A percentile compares a stretch with the other conserved stretches of the same genome.
Evolutionary conservation across 2,329 filamentous ascomycete genomes (phyloP).

Genomic region (Trichophyton rubrum): DNA sequence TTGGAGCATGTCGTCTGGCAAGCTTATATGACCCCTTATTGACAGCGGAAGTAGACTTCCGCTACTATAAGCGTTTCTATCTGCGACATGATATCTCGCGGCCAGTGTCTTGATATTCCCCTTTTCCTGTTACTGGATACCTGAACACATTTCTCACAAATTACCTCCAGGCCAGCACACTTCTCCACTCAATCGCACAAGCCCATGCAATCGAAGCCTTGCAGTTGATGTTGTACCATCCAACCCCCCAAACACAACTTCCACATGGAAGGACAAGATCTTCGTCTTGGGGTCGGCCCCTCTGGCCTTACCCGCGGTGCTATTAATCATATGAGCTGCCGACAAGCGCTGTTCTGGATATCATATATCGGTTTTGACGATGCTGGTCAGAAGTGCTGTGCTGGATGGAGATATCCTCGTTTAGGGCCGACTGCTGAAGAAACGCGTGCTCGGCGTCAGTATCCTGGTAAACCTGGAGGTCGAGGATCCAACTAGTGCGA

Average conservation of each 20-base stretch:
- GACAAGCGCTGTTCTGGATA: constrained; percentile 6
- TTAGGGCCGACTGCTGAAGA: constrained; percentile 2
- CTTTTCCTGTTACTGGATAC: neutral
- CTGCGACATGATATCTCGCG: neutral
- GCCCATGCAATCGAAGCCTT: neutral
- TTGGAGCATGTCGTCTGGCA: neutral
- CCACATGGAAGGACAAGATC: neutral
- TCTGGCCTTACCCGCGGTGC: neutral
- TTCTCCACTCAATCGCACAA: constrained; percentile 8
- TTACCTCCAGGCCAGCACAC: neutral
- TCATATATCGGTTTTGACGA: constrained; percentile 8
- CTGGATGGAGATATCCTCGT: constrained; percentile 12
- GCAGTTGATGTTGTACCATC: constrained; percentile 7
- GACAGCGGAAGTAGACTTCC: neutral
- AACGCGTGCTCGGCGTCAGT: neutral
- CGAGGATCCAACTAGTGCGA: neutral
- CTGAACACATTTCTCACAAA: neutral
- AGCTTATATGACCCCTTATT: neutral
- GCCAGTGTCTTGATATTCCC: neutral
- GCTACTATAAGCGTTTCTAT: neutral
- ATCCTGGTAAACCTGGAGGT: neutral
- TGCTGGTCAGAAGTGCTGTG: constrained; percentile 12
- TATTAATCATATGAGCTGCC: constrained; percentile 9
- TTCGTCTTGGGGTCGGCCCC: neutral
- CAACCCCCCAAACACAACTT: neutral